These are phyloP conservation scores for Lipomyces chichibuensis DNA, from an alignment of 805 yeast genomes.

Conservation along the genomic window DNA sequence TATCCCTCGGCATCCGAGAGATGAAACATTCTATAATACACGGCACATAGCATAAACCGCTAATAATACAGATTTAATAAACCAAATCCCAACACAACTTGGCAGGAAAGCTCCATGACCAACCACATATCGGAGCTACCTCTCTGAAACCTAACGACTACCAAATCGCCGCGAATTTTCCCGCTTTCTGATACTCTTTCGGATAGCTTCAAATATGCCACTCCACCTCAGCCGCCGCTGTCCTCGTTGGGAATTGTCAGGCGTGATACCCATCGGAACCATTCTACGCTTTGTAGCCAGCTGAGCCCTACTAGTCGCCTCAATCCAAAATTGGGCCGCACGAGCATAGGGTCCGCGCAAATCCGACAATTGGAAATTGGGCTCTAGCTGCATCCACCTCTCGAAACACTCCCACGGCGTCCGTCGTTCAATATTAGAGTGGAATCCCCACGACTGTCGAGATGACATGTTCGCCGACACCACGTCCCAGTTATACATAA, in stretches of 20 bases:
- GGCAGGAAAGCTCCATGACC: too few relatives aligned
- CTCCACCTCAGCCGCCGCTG: slow-evolving; percentile 93
- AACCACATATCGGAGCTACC: not conserved
- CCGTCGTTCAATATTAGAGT: slow-evolving; percentile 86
- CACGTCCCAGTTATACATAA: slow-evolving; percentile 89
- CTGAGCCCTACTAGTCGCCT: slow-evolving; percentile 86
- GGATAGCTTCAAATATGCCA: slow-evolving; percentile 92
- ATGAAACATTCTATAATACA: not conserved
- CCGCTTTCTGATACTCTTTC: slow-evolving; percentile 85
- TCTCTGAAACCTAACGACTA: not conserved
- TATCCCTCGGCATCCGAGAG: too few relatives aligned
- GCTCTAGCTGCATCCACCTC: slow-evolving; percentile 89
- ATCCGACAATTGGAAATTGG: slow-evolving; percentile 81
- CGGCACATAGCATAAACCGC: not conserved
- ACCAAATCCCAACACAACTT: not conserved
- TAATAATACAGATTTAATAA: not conserved
- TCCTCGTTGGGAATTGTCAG: slow-evolving; percentile 84
- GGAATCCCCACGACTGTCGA: slow-evolving; percentile 58
- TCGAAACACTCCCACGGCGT: slow-evolving; percentile 99
- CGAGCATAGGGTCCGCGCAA: slow-evolving; percentile 79
- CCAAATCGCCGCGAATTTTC: slow-evolving; percentile 49
- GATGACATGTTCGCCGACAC: slow-evolving; percentile 79
- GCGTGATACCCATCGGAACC: slow-evolving; percentile 90
- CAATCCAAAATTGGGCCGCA: slow-evolving; percentile 87
- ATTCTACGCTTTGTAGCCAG: slow-evolving; percentile 85